Percentiles rank a stretch among this genome's conserved stretches.
phyloP scores from a whole-genome alignment of 2,329 filamentous ascomycete species.

The Cladosporium colombiae region DNA sequence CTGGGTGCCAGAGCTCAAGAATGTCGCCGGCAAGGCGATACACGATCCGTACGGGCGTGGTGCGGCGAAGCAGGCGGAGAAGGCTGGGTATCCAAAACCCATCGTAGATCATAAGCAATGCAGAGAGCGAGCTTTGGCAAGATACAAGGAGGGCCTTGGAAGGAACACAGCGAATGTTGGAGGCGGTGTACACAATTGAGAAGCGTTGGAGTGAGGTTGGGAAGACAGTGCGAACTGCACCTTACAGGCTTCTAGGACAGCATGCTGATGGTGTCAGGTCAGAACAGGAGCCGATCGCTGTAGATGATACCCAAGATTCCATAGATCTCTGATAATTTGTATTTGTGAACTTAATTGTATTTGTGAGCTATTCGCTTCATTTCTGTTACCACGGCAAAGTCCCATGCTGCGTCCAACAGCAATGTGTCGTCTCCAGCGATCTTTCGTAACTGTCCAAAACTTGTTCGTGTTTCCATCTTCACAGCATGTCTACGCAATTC shows the following conservation, averaged over 20 bases:
- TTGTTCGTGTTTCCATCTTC: neutral
- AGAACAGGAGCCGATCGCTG: neutral
- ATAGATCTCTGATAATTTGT: neutral
- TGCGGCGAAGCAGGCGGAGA: constrained; percentile 59
- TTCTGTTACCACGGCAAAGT: neutral
- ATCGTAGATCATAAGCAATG: constrained; percentile 74
- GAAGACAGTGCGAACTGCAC: neutral
- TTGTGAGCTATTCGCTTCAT: neutral
- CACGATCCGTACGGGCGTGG: constrained; percentile 78
- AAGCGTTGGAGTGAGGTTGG: neutral
- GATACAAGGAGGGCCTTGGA: constrained; percentile 68
- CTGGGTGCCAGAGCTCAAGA: constrained; percentile 76
- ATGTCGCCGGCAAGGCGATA: constrained; percentile 66
- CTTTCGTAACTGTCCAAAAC: neutral
- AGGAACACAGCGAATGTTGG: constrained; percentile 49
- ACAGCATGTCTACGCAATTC: neutral
- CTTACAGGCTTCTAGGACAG: neutral
- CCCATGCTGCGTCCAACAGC: neutral
- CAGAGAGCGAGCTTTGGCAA: constrained; percentile 65
- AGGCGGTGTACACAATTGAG: constrained; percentile 36
- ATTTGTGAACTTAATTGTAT: neutral
- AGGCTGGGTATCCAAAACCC: constrained; percentile 69
- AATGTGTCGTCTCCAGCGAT: neutral
- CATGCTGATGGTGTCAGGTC: neutral
- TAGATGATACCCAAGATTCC: neutral